Evolutionary conservation across 225 moss, liverwort and hornwort species (phyloP).

Genomic region (Marchantia paleacea): DNA sequence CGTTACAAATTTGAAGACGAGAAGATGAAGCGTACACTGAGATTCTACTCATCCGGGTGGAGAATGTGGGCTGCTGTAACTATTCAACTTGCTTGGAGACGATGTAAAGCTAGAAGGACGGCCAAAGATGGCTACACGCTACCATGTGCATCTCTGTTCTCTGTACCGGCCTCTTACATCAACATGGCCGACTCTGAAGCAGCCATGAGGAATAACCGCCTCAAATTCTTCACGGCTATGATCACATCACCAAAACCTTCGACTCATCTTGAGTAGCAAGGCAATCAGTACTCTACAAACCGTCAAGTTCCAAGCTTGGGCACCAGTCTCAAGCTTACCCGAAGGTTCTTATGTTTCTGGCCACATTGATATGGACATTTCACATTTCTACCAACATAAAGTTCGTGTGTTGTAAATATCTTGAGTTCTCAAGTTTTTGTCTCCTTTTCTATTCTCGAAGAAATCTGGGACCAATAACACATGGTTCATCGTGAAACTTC

Average conservation of each 20-base stretch:
- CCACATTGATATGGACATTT: too few species aligned
- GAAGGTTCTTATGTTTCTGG: not conserved
- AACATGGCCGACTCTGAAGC: slow-evolving; percentile 32
- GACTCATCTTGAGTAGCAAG: slow-evolving; percentile 24
- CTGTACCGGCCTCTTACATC: slow-evolving; percentile 34
- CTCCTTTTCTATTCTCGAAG: too few species aligned
- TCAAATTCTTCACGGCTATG: slow-evolving; percentile 57
- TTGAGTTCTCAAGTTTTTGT: not conserved
- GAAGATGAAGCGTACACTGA: slow-evolving; percentile 48
- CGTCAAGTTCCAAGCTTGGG: not conserved
- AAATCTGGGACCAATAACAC: too few species aligned
- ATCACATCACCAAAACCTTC: slow-evolving; percentile 57
- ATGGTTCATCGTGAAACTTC: too few species aligned
- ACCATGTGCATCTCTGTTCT: slow-evolving; percentile 17
- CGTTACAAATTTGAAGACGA: slow-evolving; percentile 75
- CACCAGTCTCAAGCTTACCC: not conserved
- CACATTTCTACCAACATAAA: not conserved
- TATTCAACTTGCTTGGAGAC: slow-evolving; percentile 61
- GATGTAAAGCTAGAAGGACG: slow-evolving; percentile 32
- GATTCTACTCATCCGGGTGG: slow-evolving; percentile 58
- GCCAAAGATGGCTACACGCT: slow-evolving; percentile 1
- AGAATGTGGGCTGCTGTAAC: slow-evolving; percentile 65
- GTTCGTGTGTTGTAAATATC: not conserved
- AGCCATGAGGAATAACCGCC: slow-evolving; percentile 40
- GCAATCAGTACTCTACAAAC: too few species aligned